phyloP scores from a whole-genome alignment of 2,329 filamentous ascomycete species.

The Immersiporthe knoxdaviesiana region DNA sequence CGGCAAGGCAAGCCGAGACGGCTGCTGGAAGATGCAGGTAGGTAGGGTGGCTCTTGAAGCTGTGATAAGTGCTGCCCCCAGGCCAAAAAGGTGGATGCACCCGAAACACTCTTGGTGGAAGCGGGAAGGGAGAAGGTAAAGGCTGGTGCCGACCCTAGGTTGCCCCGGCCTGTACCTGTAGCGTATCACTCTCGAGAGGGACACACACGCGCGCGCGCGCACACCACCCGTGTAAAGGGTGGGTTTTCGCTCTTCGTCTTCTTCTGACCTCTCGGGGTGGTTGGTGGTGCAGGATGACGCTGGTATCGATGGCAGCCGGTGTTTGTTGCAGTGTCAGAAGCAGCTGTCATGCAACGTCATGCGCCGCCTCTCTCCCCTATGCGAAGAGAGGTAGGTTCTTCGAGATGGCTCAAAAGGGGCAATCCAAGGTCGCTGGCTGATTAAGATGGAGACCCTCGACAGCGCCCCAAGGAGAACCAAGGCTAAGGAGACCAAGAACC shows the following conservation, averaged over 20 bases:
- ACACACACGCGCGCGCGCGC: too few relatives aligned
- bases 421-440: constrained; percentile 15
- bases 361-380: constrained; percentile 17
- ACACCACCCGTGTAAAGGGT: not conserved
- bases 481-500: constrained; percentile 4
- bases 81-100: constrained; percentile 3
- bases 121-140: constrained; percentile 12
- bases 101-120: constrained; percentile 14
- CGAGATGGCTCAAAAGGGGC: constrained; percentile 9
- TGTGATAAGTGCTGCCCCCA: not conserved
- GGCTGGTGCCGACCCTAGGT: constrained; percentile 20
- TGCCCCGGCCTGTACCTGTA: constrained; percentile 10
- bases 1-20: constrained; percentile 25
- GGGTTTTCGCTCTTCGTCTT: not conserved
- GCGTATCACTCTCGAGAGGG: constrained; percentile 8
- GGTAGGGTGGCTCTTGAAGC: not conserved
- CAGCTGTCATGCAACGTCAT: constrained; percentile 26
- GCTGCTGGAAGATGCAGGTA: constrained; percentile 9
- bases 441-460: constrained; percentile 6
- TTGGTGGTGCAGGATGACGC: constrained; percentile 17
- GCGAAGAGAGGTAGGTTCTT: not conserved
- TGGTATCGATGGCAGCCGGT: constrained; percentile 4
- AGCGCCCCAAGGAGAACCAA: constrained; percentile 1
- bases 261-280: not conserved
- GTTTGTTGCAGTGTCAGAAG: constrained; percentile 11